Evolutionary conservation across 305 asterid genomes (phyloP).

Genomic region (Striga hermonthica): DNA sequence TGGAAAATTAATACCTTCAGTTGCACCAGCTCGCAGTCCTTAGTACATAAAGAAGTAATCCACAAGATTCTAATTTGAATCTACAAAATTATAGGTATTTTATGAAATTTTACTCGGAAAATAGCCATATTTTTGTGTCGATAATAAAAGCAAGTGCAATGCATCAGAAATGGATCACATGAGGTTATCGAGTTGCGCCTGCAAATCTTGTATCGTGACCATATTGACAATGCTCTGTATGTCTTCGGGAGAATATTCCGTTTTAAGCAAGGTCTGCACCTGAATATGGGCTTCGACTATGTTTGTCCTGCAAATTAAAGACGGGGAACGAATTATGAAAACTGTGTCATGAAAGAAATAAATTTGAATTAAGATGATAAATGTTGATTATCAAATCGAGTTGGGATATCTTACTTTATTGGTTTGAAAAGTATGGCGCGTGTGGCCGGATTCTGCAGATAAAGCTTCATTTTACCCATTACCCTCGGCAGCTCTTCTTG

Average conservation of each 20-base stretch:
- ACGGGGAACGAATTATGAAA: slow-evolving; percentile 6
- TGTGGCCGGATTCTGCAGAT: slow-evolving; percentile 89
- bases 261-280: slow-evolving; percentile 67
- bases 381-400: background rate
- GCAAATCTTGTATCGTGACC: slow-evolving; percentile 62
- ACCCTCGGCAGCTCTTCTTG: slow-evolving; percentile 80
- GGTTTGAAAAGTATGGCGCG: slow-evolving; percentile 95
- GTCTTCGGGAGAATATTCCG: slow-evolving; percentile 73
- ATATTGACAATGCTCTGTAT: slow-evolving; percentile 45
- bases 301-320: slow-evolving; percentile 64
- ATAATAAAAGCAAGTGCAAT: background rate
- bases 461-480: slow-evolving; percentile 87
- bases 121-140: background rate
- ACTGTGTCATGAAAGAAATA: background rate
- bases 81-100: slow-evolving; percentile 18
- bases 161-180: slow-evolving; percentile 34
- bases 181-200: slow-evolving; percentile 73
- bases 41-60: background rate
- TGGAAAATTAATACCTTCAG: background rate
- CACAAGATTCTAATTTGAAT: slow-evolving; percentile 9
- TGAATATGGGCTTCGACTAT: slow-evolving; percentile 84
- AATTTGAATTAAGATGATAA: too few relatives aligned
- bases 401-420: slow-evolving; percentile 62
- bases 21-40: background rate
- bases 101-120: background rate